Evolutionary conservation across 106 monocot genomes (phyloP), one percentile per base, ranked within the genome.

Genomic region (Cymbidium sinense): DNA sequence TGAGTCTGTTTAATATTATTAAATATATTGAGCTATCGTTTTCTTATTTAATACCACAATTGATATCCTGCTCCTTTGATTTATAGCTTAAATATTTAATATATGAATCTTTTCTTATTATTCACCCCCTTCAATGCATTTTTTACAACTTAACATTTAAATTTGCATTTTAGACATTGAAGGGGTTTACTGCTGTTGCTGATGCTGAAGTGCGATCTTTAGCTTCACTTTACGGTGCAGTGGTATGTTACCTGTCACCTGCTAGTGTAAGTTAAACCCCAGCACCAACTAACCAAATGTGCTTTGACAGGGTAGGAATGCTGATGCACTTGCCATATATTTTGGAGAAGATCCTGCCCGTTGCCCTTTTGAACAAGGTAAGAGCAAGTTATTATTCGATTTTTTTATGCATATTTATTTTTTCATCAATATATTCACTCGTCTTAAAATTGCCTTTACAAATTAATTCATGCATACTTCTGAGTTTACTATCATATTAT

Each of bases 341-440:
- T 88, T 87, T 79, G 85, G 87, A 2, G 85, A 87, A 87, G 90
- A 88, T 85, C 87, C 87, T 54, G 77, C 79, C 37, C 81, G 83
- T 29, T 91, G 83, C 79, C 91, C 88, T 31, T 91, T 86, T 82
- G 91, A 91, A 75, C 85, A 87, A 88, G 91, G 91, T 88, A 82
- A 75, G 31, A 39, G 55, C 41, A 20, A 51, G 19, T 50, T 12
- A 23, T 47, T 25, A 33, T 47, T 47, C 13, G 2, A 47, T 47
- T 54, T 47, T 17, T 51, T 15, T 33, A 20, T 27, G 51, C 25
- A 13, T 70, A 1, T 75, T 27, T 62, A 27, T 25, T 25, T 25
- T 76, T 43, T 62, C 2, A 13, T 27, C 54, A 54, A 19, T 54
- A 54, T 54, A n/a, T 54, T 54, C 54, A 54, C 54, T 62, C 7